Conservation (phyloP, 2,329 filamentous ascomycete genomes). For the Calonectria ilicicola region DNA sequence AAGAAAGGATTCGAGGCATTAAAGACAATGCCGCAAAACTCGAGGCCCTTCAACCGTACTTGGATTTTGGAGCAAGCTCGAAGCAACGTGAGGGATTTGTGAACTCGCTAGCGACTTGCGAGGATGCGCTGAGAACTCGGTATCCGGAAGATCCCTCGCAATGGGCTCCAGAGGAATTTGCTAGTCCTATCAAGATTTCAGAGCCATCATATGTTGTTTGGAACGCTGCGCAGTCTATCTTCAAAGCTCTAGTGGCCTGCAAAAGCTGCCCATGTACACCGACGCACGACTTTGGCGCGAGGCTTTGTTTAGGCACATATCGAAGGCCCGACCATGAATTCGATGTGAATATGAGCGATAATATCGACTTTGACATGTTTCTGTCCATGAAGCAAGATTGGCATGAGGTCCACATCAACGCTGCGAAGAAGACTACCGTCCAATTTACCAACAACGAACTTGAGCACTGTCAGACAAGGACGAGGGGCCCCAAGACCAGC, state of each 20-base stretch:
- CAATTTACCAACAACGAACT: neutral
- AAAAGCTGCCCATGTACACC: conserved; percentile 17
- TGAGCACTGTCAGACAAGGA: neutral
- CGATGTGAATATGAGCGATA: neutral
- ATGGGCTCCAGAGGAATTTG: conserved; percentile 5
- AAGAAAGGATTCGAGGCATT: neutral
- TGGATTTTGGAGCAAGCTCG: neutral
- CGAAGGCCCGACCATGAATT: neutral
- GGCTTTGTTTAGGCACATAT: conserved; percentile 19
- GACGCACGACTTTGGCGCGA: conserved; percentile 3
- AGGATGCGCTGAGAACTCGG: conserved; percentile 5
- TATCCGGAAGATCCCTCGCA: conserved; percentile 16
- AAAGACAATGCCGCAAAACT: neutral
- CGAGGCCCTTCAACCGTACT: neutral
- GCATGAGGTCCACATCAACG: conserved; percentile 11
- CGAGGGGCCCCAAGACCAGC: neutral
- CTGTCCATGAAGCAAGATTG: conserved; percentile 9
- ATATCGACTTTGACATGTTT: conserved; percentile 24
- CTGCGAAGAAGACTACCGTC: neutral
- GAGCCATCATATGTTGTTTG: conserved; percentile 19
- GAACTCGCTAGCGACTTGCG: neutral
- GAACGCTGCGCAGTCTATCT: conserved; percentile 20
- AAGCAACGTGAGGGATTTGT: conserved; percentile 1
- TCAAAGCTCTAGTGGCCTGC: conserved; percentile 4
- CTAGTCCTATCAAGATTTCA: neutral